Percentiles rank a stretch among this genome's conserved stretches.
phyloP scores from a whole-genome alignment of 2,329 filamentous ascomycete genomes.

The Verticillium dahliae region DNA sequence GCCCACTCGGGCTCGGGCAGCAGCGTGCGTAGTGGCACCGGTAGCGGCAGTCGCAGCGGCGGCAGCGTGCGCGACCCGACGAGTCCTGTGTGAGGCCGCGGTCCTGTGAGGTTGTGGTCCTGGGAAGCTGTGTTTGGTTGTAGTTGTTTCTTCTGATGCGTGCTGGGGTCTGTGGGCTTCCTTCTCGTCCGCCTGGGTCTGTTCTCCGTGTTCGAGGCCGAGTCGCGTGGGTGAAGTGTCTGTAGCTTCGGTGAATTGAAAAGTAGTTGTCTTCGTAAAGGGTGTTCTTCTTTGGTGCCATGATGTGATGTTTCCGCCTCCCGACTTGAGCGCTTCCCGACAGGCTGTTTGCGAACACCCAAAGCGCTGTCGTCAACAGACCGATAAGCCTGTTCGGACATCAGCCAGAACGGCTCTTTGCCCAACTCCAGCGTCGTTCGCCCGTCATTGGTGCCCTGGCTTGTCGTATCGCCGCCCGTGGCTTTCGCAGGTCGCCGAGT shows the following conservation, averaged over 20 bases:
- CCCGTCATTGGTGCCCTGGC: neutral
- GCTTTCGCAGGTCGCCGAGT: neutral
- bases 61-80: constrained; percentile 44
- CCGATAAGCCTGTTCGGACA: no score
- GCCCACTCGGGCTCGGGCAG: constrained; percentile 11
- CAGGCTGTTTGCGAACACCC: no score
- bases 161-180: neutral
- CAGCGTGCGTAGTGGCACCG: constrained; percentile 28
- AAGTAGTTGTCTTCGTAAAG: neutral
- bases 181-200: neutral
- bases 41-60: constrained; percentile 38
- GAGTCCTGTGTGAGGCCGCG: constrained; percentile 32
- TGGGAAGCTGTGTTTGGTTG: constrained; percentile 1
- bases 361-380: no score
- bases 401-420: no score
- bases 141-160: neutral
- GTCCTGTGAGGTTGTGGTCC: neutral
- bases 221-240: neutral
- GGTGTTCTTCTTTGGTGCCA: neutral
- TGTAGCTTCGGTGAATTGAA: neutral
- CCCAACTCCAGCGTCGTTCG: no score
- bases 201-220: neutral
- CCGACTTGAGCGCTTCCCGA: no score
- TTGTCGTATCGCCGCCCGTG: neutral
- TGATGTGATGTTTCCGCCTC: neutral